Conservation (phyloP, 768 basidiomycete species). For the Collybiopsis confluens region DNA sequence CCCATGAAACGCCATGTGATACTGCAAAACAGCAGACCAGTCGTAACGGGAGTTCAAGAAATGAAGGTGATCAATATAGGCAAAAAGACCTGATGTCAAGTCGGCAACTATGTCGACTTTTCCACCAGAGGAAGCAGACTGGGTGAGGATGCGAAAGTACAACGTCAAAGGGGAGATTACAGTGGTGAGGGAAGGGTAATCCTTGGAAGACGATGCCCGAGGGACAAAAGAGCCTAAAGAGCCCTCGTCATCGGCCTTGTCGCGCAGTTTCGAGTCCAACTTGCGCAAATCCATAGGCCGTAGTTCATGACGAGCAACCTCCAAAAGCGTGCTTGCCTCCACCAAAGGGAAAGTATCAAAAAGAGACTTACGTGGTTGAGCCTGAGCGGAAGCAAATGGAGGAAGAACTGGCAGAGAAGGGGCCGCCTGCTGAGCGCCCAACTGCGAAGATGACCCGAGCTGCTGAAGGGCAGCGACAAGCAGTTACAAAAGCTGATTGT, state of each 20-base stretch:
- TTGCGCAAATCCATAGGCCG: constrained; percentile 5
- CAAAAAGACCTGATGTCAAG: neutral
- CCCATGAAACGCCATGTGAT: constrained; percentile 13
- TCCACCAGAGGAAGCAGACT: neutral
- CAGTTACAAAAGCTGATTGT: no score
- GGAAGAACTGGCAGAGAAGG: neutral
- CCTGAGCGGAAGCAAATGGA: neutral
- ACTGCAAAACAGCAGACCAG: constrained; percentile 13
- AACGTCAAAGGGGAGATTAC: neutral
- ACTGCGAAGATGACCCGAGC: no score
- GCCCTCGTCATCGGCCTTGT: neutral
- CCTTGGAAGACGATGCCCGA: neutral
- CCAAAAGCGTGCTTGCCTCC: neutral
- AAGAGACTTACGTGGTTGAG: constrained; percentile 7
- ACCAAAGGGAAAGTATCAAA: constrained; percentile 2
- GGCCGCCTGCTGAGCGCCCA: neutral
- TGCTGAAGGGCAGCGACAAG: no score
- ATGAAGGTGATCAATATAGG: constrained; percentile 11
- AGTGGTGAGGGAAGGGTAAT: constrained; percentile 2
- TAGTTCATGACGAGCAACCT: constrained; percentile 7
- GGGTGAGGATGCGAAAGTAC: constrained; percentile 6
- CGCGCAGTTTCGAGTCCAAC: neutral
- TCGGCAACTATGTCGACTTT: neutral
- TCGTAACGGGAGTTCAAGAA: constrained; percentile 12
- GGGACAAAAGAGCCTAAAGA: neutral